A percentile compares a stretch with the other conserved stretches of the same genome.
Evolutionary conservation across 805 yeast species (phyloP).

Genomic region (Candida stauntonica): DNA sequence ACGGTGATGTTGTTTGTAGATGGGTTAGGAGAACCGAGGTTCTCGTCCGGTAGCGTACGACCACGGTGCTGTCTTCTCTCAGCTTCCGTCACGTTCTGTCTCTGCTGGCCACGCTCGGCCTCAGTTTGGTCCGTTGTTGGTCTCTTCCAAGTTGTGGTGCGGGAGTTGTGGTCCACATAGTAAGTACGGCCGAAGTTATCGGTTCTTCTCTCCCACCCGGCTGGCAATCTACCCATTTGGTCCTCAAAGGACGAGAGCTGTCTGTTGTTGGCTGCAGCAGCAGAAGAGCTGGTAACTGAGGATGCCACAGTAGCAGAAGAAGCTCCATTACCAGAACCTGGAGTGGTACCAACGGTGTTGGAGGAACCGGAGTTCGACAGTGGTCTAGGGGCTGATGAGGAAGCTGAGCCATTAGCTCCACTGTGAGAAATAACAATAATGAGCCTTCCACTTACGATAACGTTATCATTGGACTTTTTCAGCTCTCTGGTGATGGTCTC

Average conservation of each 20-base stretch:
- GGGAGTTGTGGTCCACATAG: conserved; percentile 95
- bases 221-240: conserved; percentile 92
- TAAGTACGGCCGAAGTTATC: conserved; percentile 97
- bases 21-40: conserved; percentile 29
- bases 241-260: conserved; percentile 94
- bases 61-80: conserved; percentile 90
- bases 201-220: conserved; percentile 99
- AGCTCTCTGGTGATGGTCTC: conserved; percentile 92
- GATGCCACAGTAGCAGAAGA: conserved; percentile 15
- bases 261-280: conserved; percentile 35
- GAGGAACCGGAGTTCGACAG: no score
- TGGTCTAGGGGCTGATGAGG: no score
- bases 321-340: conserved; percentile 3
- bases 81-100: conserved; percentile 70
- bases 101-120: conserved; percentile 52
- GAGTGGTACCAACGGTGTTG: no score
- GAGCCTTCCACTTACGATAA: conserved; percentile 90
- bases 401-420: conserved; percentile 12
- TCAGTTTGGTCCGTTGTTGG: conserved; percentile 84
- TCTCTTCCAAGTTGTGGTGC: conserved; percentile 99
- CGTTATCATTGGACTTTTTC: conserved; percentile 85
- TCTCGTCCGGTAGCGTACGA: conserved; percentile 77
- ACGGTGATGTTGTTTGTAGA: conserved; percentile 38
- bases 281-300: conserved; percentile 23
- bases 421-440: conserved; percentile 67